Conservation (phyloP, 2,329 filamentous ascomycete species). For the Westerdykella sp. region DNA sequence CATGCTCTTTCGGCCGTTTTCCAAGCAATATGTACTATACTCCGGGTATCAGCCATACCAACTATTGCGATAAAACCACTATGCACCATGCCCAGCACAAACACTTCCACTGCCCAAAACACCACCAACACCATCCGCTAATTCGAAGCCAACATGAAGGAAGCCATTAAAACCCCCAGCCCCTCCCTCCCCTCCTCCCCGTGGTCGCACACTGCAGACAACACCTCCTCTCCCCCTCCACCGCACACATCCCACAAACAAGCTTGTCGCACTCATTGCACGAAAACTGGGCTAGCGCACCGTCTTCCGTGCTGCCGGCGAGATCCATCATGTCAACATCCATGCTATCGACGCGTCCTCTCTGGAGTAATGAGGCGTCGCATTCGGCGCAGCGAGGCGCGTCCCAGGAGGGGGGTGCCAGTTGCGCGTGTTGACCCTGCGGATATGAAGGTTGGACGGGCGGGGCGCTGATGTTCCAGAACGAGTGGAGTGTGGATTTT, state of each 20-base stretch:
- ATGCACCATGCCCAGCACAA: neutral
- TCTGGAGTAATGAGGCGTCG: conserved; percentile 28
- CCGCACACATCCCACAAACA: conserved; percentile 41
- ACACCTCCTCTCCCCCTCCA: conserved; percentile 32
- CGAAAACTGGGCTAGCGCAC: conserved; percentile 23
- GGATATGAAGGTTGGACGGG: conserved; percentile 15
- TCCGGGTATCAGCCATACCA: too few relatives aligned
- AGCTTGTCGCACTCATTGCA: conserved; percentile 36
- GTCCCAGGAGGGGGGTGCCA: conserved; percentile 2
- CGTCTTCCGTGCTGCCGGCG: neutral
- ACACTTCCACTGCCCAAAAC: neutral
- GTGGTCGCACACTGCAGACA: conserved; percentile 39
- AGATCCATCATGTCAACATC: conserved; percentile 32
- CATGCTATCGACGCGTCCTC: conserved; percentile 30
- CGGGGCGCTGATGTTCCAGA: conserved; percentile 40
- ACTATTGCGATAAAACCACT: too few relatives aligned
- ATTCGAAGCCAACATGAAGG: neutral
- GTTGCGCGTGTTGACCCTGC: conserved; percentile 8
- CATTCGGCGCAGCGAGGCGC: conserved; percentile 41
- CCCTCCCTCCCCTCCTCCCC: conserved; percentile 7
- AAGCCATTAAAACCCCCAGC: conserved; percentile 5
- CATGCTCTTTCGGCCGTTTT: too few relatives aligned
- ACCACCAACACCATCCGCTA: neutral
- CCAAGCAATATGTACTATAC: too few relatives aligned
- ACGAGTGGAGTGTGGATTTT: conserved; percentile 43